phyloP scores from a whole-genome alignment of 2,329 filamentous ascomycete species.

The Scedosporium minutisporum region DNA sequence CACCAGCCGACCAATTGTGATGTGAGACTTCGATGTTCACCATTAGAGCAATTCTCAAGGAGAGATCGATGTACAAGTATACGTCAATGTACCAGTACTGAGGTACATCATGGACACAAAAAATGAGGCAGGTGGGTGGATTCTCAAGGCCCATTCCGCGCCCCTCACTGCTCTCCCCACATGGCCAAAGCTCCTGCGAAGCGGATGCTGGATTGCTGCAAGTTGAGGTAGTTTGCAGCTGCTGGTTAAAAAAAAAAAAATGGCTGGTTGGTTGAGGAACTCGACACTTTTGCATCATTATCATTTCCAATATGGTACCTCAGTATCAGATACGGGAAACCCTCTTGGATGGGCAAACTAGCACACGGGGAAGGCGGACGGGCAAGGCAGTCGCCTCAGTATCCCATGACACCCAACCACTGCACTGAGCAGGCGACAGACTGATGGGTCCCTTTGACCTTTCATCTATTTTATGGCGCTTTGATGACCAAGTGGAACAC shows the following conservation, averaged over 20 bases:
- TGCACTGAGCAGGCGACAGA: background rate
- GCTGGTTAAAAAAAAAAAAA: background rate
- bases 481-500: background rate
- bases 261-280: background rate
- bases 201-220: background rate
- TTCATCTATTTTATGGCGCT: background rate
- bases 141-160: background rate
- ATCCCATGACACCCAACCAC: background rate
- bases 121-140: background rate
- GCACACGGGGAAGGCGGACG: background rate
- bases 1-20: too few relatives aligned
- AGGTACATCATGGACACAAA: too few relatives aligned
- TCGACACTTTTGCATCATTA: background rate
- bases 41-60: too few relatives aligned
- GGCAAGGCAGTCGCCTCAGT: background rate
- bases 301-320: background rate
- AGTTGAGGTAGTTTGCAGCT: background rate
- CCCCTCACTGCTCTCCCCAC: background rate
- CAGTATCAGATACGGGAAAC: background rate
- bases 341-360: background rate
- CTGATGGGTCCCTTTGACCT: background rate
- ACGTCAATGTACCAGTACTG: too few relatives aligned
- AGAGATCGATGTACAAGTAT: too few relatives aligned
- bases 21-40: too few relatives aligned
- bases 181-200: conserved; percentile 1